Percentiles rank a stretch among this genome's conserved stretches.
phyloP scores from a whole-genome alignment of 176 grass and related monocot species.

The Miscanthus lutarioriparius region DNA sequence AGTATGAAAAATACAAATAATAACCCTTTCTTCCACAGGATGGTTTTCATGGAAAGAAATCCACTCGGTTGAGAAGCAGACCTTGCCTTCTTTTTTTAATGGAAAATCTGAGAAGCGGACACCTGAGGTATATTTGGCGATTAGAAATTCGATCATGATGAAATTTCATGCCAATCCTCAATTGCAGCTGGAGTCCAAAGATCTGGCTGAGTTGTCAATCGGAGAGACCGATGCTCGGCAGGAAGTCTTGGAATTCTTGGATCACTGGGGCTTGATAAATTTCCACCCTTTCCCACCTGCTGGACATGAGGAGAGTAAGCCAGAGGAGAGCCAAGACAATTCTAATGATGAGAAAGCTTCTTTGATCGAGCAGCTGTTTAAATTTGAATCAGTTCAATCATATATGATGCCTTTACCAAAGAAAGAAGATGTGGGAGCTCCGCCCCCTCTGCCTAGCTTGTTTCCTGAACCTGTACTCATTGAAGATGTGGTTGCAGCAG shows the following conservation, averaged over 20 bases:
- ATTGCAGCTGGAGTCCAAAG: slow-evolving; percentile 76
- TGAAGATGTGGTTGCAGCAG: slow-evolving; percentile 64
- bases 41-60: slow-evolving; percentile 98
- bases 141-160: slow-evolving; percentile 88
- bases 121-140: slow-evolving; percentile 75
- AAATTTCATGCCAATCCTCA: slow-evolving; percentile 91
- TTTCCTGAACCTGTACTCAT: slow-evolving; percentile 66
- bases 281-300: slow-evolving; percentile 86
- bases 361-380: slow-evolving; percentile 71
- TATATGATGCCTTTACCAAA: slow-evolving; percentile 64
- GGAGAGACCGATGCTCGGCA: slow-evolving; percentile 67
- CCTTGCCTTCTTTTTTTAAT: slow-evolving; percentile 79
- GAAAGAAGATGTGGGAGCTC: slow-evolving; percentile 59
- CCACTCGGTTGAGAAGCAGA: slow-evolving; percentile 89
- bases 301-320: slow-evolving; percentile 57
- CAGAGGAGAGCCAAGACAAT: slow-evolving; percentile 53
- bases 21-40: slow-evolving; percentile 63
- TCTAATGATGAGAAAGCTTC: slow-evolving; percentile 44
- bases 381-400: slow-evolving; percentile 75
- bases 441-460: slow-evolving; percentile 48
- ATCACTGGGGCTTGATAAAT: slow-evolving; percentile 97
- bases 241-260: slow-evolving; percentile 89
- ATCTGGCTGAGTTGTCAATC: slow-evolving; percentile 65
- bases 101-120: slow-evolving; percentile 86
- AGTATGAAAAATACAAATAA: slow-evolving; percentile 13